phyloP scores from a whole-genome alignment of 139 green algal species.

The Chlamydomonas schloesseri region DNA sequence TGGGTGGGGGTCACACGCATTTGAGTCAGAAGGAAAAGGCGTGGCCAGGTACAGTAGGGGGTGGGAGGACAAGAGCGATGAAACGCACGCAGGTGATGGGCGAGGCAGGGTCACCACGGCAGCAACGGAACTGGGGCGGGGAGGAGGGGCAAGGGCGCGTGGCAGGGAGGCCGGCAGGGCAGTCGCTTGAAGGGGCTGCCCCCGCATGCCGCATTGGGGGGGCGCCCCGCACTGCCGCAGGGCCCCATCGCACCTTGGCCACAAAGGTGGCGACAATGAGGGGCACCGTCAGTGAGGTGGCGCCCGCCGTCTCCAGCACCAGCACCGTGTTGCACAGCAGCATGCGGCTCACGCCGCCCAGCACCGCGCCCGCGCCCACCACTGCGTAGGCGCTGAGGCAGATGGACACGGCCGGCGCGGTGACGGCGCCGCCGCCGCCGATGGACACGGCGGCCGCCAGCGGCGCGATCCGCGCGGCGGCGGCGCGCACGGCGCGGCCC shows the following conservation, averaged over 20 bases:
- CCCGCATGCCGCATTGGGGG: too few relatives aligned
- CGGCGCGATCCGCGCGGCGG: constrained; percentile 17
- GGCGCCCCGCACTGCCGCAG: too few relatives aligned
- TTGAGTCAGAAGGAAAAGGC: too few relatives aligned
- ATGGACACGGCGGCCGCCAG: neutral
- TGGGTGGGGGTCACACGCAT: neutral
- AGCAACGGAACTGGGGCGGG: too few relatives aligned
- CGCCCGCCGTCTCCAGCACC: constrained; percentile 88
- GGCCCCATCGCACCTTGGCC: constrained; percentile 77
- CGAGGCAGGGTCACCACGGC: too few relatives aligned
- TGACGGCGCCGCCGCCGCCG: neutral
- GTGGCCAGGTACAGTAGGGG: neutral
- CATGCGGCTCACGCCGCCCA: constrained; percentile 82
- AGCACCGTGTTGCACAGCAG: constrained; percentile 83
- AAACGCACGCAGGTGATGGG: too few relatives aligned
- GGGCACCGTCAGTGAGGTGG: constrained; percentile 74
- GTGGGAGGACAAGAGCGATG: neutral
- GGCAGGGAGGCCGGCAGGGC: too few relatives aligned
- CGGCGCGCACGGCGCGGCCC: constrained; percentile 60
- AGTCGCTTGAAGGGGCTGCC: too few relatives aligned
- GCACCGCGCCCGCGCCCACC: constrained; percentile 66
- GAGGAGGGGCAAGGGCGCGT: too few relatives aligned
- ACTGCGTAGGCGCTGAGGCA: constrained; percentile 78
- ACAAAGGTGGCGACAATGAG: constrained; percentile 77
- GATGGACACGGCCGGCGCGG: neutral